phyloP scores from a whole-genome alignment of 2,329 filamentous ascomycete genomes.

The Zymoseptoria brevis region DNA sequence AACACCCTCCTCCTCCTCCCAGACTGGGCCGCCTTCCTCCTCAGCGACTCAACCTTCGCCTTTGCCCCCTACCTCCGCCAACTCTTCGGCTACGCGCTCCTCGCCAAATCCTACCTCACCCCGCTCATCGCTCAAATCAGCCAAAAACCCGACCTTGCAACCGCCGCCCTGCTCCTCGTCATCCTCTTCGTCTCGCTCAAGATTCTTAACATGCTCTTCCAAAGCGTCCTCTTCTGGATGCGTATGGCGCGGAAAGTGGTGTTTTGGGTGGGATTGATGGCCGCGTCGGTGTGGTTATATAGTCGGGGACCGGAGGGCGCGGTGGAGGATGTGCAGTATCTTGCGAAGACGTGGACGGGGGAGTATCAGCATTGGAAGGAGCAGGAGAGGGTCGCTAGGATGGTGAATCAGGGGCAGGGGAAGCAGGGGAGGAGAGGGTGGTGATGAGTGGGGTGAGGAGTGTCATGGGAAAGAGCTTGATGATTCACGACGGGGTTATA shows the following conservation, averaged over 20 bases:
- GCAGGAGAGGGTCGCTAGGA: constrained; percentile 22
- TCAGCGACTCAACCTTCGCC: constrained; percentile 13
- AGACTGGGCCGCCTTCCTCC: constrained; percentile 28
- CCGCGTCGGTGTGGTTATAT: constrained; percentile 50
- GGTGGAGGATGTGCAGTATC: constrained; percentile 47
- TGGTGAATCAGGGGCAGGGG: constrained; percentile 17
- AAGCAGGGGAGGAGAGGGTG: constrained; percentile 27
- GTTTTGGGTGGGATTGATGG: constrained; percentile 56
- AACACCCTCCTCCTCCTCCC: not conserved
- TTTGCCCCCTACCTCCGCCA: constrained; percentile 17
- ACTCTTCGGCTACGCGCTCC: constrained; percentile 14
- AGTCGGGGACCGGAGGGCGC: constrained; percentile 57
- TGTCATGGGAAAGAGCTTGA: constrained; percentile 1
- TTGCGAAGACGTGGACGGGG: constrained; percentile 32
- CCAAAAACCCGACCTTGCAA: constrained; percentile 39
- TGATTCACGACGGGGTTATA: not conserved
- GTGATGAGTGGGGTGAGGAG: constrained; percentile 8
- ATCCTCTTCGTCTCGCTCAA: constrained; percentile 57
- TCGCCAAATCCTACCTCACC: constrained; percentile 20
- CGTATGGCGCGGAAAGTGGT: constrained; percentile 54
- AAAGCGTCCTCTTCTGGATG: constrained; percentile 70
- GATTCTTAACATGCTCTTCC: constrained; percentile 60
- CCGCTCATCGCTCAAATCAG: constrained; percentile 25
- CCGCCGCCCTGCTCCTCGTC: constrained; percentile 50
- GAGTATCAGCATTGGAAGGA: constrained; percentile 34